phyloP scores from a whole-genome alignment of 1,284 basidiomycete species.

The Microbotryum violaceum region DNA sequence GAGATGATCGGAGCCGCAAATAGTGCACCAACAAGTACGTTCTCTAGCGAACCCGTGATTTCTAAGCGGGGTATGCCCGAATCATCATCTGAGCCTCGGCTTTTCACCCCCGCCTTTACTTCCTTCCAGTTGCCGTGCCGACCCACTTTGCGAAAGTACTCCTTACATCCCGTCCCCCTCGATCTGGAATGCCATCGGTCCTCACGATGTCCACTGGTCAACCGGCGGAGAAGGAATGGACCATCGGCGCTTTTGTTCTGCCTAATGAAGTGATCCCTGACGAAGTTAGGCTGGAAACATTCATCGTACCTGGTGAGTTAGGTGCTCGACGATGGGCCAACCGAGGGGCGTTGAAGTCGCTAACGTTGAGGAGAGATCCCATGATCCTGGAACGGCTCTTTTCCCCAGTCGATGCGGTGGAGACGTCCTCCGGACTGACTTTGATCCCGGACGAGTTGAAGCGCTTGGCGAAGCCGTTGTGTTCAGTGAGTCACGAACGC shows the following conservation, averaged over 20 bases:
- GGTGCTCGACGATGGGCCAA: constrained; percentile 7
- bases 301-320: constrained; percentile 65
- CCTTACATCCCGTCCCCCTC: constrained; percentile 58
- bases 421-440: constrained; percentile 79
- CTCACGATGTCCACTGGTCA: not conserved
- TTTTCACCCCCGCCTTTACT: not conserved
- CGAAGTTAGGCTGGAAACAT: constrained; percentile 65
- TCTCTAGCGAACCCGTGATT: constrained; percentile 36
- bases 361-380: not conserved
- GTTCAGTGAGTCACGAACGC: constrained; percentile 52
- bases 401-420: constrained; percentile 71
- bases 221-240: constrained; percentile 53
- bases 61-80: too few species aligned
- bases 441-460: constrained; percentile 84
- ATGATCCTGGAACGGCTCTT: not conserved
- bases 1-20: constrained; percentile 80
- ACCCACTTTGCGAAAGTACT: constrained; percentile 99
- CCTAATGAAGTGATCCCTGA: constrained; percentile 86
- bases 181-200: not conserved
- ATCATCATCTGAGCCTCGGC: not conserved
- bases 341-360: not conserved
- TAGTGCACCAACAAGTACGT: constrained; percentile 44
- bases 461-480: constrained; percentile 71
- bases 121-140: constrained; percentile 64
- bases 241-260: constrained; percentile 86